phyloP scores from a whole-genome alignment of 768 basidiomycete species.

The Ramaria rubella region DNA sequence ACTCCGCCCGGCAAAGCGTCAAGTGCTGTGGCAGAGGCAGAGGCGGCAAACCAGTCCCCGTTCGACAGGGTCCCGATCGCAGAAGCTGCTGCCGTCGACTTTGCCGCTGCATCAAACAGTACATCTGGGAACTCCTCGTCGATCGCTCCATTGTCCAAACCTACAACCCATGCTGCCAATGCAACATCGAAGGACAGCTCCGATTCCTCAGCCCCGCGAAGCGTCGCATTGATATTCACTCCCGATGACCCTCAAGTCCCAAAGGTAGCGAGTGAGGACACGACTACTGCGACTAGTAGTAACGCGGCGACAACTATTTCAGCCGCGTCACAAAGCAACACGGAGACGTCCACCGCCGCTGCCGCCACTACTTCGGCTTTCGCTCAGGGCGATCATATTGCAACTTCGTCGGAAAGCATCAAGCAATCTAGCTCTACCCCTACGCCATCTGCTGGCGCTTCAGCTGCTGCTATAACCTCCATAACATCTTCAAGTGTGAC shows the following conservation, averaged over 20 bases:
- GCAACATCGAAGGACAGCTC: constrained; percentile 2
- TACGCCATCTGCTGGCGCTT: constrained; percentile 29
- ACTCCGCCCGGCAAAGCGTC: constrained; percentile 23
- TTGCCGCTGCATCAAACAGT: constrained; percentile 18
- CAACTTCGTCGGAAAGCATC: constrained; percentile 9
- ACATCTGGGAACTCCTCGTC: constrained; percentile 19
- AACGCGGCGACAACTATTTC: constrained; percentile 4
- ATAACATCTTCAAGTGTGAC: constrained; percentile 15
- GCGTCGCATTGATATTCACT: background rate
- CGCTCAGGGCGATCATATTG: background rate
- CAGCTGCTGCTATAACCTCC: constrained; percentile 36
- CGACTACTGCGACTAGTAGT: too few relatives aligned
- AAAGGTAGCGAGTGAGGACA: background rate
- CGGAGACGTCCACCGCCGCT: constrained; percentile 1
- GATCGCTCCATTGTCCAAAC: background rate
- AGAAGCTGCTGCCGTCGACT: constrained; percentile 33
- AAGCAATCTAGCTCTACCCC: constrained; percentile 31
- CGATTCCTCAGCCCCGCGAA: constrained; percentile 1
- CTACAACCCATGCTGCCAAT: constrained; percentile 7
- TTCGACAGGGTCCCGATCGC: constrained; percentile 5
- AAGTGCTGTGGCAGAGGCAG: constrained; percentile 6
- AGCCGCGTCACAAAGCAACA: constrained; percentile 8
- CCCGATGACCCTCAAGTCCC: background rate
- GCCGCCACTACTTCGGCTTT: constrained; percentile 12
- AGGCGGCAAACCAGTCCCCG: constrained; percentile 5